Percentiles rank a stretch among this genome's conserved stretches.
Conservation (phyloP, 1,284 basidiomycete species). For the Somion occarium region DNA sequence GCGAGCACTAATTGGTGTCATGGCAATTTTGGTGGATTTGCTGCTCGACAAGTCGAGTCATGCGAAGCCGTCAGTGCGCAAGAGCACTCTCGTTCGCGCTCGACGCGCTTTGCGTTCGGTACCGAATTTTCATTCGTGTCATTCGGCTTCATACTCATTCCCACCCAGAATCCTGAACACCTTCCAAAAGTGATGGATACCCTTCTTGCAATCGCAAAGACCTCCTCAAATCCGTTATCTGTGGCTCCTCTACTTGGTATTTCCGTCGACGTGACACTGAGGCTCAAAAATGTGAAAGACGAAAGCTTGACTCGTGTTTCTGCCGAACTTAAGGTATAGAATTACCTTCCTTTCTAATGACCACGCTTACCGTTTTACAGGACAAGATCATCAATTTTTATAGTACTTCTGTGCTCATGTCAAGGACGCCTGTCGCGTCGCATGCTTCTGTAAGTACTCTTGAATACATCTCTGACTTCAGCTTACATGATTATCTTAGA, state of each 20-base stretch:
- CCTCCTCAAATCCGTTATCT: slow-evolving; percentile 40
- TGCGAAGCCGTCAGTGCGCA: slow-evolving; percentile 56
- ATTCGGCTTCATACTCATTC: no score
- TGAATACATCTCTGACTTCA: slow-evolving; percentile 8
- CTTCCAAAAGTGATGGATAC: slow-evolving; percentile 46
- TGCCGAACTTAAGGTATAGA: slow-evolving; percentile 39
- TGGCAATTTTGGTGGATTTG: slow-evolving; percentile 59
- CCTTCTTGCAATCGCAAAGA: slow-evolving; percentile 45
- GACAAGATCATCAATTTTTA: slow-evolving; percentile 51
- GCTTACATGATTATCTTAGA: slow-evolving; percentile 27
- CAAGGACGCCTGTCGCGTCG: slow-evolving; percentile 44
- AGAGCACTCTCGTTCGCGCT: slow-evolving; percentile 53
- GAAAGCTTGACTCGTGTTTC: slow-evolving; percentile 37
- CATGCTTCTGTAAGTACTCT: slow-evolving; percentile 44
- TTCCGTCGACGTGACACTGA: slow-evolving; percentile 55
- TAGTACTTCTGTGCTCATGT: slow-evolving; percentile 47
- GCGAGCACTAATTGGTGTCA: slow-evolving; percentile 43
- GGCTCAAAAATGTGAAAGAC: slow-evolving; percentile 49
- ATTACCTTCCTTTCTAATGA: not conserved
- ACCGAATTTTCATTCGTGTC: no score
- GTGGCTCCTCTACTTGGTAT: slow-evolving; percentile 54
- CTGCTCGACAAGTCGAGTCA: slow-evolving; percentile 44
- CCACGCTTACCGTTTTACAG: slow-evolving; percentile 28
- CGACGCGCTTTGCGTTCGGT: slow-evolving; percentile 64
- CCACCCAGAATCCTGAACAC: slow-evolving; percentile 42